Base-by-base conservation (phyloP, 441 rosid species). In the Erodium trifolium region DNA sequence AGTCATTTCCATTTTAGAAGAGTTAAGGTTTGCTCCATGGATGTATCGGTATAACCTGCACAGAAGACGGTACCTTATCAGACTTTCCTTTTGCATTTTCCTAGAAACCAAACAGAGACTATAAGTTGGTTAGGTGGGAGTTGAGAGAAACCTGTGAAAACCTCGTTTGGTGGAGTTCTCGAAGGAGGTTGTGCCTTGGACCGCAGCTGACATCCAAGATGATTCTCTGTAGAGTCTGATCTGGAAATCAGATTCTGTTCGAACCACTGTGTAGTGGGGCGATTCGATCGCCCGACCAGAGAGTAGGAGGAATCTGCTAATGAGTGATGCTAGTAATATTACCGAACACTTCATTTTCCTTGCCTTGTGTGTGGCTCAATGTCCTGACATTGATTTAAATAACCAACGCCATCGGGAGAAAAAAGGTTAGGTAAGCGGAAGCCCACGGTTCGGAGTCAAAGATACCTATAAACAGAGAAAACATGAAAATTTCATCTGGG, bases 1-100 rank as follows among this genome's bases (percentile, higher is more conserved):
- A 1, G 85, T 86, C 63, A 76, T 72, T 4, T 67, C 5, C 5
- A 82, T 60, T n/a, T 17, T 62, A 37, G 76, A 18, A 17, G 77
- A 43, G 69, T 82, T 72, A 13, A 68, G 71, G 73, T 86, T 86
- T 4, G 67, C 81, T 7, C 87, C 81, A 27, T 76, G 85, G 18
- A 79, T 75, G 78, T 80, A 80, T 65, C 71, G 79, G 72, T 82
- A 81, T 59, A 86, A 69, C 79, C 88, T 82, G 81, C 57, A 66
- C 10, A 64, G 37, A 27, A 47, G 0, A 1, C 27, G 2, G 3
- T 19, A 18, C 34, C 1, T 59, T 59, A 19, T 59, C n/a, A 49
- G 57, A 49, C 17, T 2, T 49, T 13, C 53, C 13, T 13, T 43
- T 49, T n/a, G 63, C 63, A 57, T 57, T 57, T 57, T 60, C n/a